Evolutionary conservation across 768 basidiomycete species (phyloP).

Genomic region (Zangia roseola): DNA sequence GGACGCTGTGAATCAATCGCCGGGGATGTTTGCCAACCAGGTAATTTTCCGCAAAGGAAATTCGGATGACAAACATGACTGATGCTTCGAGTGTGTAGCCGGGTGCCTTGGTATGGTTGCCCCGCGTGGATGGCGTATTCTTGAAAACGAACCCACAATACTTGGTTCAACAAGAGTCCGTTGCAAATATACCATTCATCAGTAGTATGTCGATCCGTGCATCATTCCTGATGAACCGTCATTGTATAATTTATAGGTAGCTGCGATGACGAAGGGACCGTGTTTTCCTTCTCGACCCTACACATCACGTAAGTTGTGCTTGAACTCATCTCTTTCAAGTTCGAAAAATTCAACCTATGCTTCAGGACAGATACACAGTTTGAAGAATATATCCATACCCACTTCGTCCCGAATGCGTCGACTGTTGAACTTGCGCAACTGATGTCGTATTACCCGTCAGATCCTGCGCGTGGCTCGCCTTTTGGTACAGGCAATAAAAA

Average conservation of each 20-base stretch:
- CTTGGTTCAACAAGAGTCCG: constrained; percentile 33
- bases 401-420: constrained; percentile 29
- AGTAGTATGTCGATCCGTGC: too few species aligned
- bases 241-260: constrained; percentile 19
- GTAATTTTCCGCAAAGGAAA: constrained; percentile 22
- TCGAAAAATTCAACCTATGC: neutral
- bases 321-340: too few species aligned
- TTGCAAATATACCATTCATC: constrained; percentile 9
- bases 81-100: constrained; percentile 9
- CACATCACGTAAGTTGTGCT: constrained; percentile 44
- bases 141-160: constrained; percentile 32
- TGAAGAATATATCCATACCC: constrained; percentile 31
- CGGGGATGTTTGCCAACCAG: constrained; percentile 33
- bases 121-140: constrained; percentile 41
- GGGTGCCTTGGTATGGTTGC: constrained; percentile 35
- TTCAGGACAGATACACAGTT: constrained; percentile 26
- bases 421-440: constrained; percentile 26
- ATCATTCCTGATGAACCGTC: too few species aligned
- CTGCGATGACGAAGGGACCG: constrained; percentile 42
- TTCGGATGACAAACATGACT: neutral
- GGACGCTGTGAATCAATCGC: constrained; percentile 33
- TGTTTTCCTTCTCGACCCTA: constrained; percentile 45
- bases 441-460: constrained; percentile 36
- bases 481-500: constrained; percentile 50
- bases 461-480: constrained; percentile 48